These are phyloP conservation scores for Exophiala xenobiotica DNA, from an alignment of 2,329 filamentous ascomycete species.

Conservation along the genomic window DNA sequence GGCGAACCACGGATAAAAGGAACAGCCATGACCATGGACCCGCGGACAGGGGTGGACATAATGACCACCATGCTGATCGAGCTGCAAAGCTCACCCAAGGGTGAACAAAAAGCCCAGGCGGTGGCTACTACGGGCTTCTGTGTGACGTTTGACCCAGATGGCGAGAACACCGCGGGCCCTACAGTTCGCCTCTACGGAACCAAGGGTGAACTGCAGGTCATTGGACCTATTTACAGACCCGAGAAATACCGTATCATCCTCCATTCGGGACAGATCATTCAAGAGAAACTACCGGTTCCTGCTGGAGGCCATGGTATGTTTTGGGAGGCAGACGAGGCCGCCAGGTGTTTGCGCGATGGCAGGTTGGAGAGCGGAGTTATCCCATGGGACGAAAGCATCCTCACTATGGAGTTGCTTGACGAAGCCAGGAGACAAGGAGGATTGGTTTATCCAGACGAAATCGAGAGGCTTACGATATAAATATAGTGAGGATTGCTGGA, in stretches of 20 bases:
- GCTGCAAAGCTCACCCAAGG: not conserved
- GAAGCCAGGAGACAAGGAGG: conserved; percentile 42
- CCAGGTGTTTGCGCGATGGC: conserved; percentile 28
- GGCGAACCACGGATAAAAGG: not conserved
- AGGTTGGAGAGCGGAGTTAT: conserved; percentile 44
- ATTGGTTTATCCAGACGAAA: conserved; percentile 27
- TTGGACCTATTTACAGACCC: not conserved
- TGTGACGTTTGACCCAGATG: not conserved
- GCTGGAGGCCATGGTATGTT: conserved; percentile 36
- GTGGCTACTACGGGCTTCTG: not conserved
- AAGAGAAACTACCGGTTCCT: not conserved
- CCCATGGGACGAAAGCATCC: conserved; percentile 49
- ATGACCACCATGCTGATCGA: not conserved
- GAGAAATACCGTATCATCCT: not conserved
- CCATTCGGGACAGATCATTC: not conserved
- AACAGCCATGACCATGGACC: not conserved
- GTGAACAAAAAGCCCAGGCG: not conserved
- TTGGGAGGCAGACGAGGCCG: conserved; percentile 34
- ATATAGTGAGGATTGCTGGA: no score
- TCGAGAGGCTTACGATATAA: no score
- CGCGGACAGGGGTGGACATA: not conserved
- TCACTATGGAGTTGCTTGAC: conserved; percentile 50
- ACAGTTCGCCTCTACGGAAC: not conserved
- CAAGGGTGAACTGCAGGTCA: not conserved
- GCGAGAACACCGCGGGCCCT: not conserved